These are phyloP conservation scores for Cytospora paraplurivora DNA, from an alignment of 2,329 filamentous ascomycete species.

Conservation along the genomic window DNA sequence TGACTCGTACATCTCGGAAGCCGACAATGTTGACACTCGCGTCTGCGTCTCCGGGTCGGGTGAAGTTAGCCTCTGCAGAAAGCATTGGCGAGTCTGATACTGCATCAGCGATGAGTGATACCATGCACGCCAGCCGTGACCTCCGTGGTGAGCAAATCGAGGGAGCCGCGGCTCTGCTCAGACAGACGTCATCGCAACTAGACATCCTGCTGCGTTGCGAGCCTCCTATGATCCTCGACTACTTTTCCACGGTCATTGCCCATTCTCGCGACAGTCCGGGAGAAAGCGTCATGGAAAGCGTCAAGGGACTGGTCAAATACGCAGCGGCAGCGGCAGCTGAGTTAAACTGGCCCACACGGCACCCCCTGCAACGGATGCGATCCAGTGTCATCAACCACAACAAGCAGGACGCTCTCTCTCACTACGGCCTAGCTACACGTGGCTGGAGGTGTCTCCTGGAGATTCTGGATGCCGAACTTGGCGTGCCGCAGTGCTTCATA, in stretches of 20 bases:
- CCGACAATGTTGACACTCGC: constrained; percentile 14
- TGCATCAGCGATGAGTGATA: background rate
- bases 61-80: constrained; percentile 1
- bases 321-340: constrained; percentile 15
- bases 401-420: constrained; percentile 4
- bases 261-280: constrained; percentile 10
- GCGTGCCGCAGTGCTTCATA: background rate
- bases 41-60: constrained; percentile 7
- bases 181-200: constrained; percentile 10
- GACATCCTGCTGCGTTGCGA: constrained; percentile 16
- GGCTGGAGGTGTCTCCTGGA: constrained; percentile 23
- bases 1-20: constrained; percentile 21
- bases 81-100: background rate
- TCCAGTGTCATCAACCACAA: background rate
- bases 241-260: constrained; percentile 13
- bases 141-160: constrained; percentile 6
- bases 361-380: constrained; percentile 20
- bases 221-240: constrained; percentile 17
- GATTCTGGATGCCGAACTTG: constrained; percentile 3
- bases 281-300: background rate
- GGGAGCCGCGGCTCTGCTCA: constrained; percentile 19
- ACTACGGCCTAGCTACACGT: constrained; percentile 7
- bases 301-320: constrained; percentile 22
- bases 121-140: background rate
- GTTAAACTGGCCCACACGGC: constrained; percentile 14